Evolutionary conservation across 2,329 filamentous ascomycete genomes (phyloP), one percentile per base, ranked within the genome.

Genomic region (Fusarium neocosmosporiellum): DNA sequence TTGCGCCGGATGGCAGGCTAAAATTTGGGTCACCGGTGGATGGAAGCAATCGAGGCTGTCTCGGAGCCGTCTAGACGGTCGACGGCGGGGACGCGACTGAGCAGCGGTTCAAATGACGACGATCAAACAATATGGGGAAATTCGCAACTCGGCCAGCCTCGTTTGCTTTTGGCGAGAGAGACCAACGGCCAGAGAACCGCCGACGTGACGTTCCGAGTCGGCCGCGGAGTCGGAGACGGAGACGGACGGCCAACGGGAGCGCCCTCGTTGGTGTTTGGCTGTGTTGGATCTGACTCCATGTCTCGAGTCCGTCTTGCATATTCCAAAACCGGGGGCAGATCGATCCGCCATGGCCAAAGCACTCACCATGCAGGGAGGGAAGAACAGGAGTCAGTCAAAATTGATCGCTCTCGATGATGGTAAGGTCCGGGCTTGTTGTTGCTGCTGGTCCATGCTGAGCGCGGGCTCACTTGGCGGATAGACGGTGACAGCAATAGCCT

Each of bases 21-120:
- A 69, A 62, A 65, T 65, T 69, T 63, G 69, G 63, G 59, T 64
- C 57, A 61, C 65, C 58, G 55, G 37, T 41, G 36, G 33, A 48
- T 71, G 70, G 73, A 61, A 68, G 70, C 70, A 63, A 69, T 67
- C 60, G 59, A 69, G 37, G 65, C 55, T 50, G 61, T 68, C 60
- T 66, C 62, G 70, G 72, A 63, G 68, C 39, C 75, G 69, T 71
- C 69, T 65, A 72, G 67, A 75, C 50, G 61, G 57, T 62, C 65
- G 69, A 70, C 54, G 66, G 65, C 58, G 74, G 65, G 41, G 64
- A 54, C 57, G 66, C 66, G 58, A 62, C 53, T 58, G 34, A 62
- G 46, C 36, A 18, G 27, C 43, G 43, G 54, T 62, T 61, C 62
- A 54, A 72, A 67, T 59, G 69, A 66, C 68, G 68, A 75, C 70